Conservation (phyloP, 164 flowering plant genomes). For the Annona squamosa region DNA sequence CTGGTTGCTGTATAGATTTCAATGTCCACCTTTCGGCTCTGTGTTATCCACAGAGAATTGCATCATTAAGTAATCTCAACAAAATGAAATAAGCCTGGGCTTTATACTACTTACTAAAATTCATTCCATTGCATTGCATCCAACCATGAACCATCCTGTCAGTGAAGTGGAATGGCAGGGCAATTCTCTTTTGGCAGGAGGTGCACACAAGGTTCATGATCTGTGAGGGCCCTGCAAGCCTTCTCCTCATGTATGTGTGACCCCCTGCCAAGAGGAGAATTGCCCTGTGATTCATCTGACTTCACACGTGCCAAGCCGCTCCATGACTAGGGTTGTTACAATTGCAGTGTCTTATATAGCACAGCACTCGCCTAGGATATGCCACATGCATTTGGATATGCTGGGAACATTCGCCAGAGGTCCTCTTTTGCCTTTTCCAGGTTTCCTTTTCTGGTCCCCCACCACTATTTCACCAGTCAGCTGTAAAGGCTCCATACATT, state of each 20-base stretch:
- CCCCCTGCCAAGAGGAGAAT: neutral
- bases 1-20: too few relatives aligned
- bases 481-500: neutral
- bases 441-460: neutral
- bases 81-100: neutral
- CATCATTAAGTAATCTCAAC: neutral
- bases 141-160: neutral
- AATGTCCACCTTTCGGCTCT: too few relatives aligned
- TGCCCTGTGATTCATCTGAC: conserved; percentile 1
- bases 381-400: neutral
- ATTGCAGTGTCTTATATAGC: neutral
- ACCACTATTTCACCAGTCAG: neutral
- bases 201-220: neutral
- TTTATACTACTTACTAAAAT: neutral
- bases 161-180: conserved; percentile 3
- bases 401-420: neutral
- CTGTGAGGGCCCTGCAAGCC: neutral
- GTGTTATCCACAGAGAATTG: too few relatives aligned
- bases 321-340: neutral
- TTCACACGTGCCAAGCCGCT: neutral
- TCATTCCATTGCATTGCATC: neutral
- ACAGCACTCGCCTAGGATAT: neutral
- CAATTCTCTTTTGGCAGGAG: conserved; percentile 7
- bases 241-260: neutral
- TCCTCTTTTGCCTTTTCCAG: neutral